These are phyloP conservation scores for Trichoderma sp. DNA, from an alignment of 2,329 filamentous ascomycete genomes.

Conservation along the genomic window DNA sequence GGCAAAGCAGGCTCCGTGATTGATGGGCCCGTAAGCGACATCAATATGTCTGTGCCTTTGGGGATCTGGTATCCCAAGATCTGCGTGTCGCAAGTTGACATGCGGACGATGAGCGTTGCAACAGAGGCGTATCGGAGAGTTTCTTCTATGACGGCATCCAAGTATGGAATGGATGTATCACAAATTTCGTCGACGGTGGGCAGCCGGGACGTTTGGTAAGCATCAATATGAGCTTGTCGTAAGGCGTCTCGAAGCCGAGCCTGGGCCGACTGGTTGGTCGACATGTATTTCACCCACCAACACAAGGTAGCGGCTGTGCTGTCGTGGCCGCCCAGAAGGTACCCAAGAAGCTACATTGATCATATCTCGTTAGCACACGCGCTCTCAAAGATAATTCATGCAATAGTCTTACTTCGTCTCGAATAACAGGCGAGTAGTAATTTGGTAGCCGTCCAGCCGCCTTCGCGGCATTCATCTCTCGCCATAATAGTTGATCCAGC, in stretches of 20 bases:
- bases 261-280: constrained; percentile 34
- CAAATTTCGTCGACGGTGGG: constrained; percentile 41
- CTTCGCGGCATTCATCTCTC: constrained; percentile 40
- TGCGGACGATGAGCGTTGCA: constrained; percentile 39
- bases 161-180: constrained; percentile 38
- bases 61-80: constrained; percentile 43
- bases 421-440: constrained; percentile 41
- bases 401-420: constrained; percentile 40
- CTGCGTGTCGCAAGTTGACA: constrained; percentile 39
- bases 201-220: constrained; percentile 33
- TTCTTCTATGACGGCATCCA: constrained; percentile 47
- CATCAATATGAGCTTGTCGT: constrained; percentile 32
- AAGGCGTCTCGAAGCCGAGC: constrained; percentile 36
- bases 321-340: constrained; percentile 40
- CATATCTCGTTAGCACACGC: neutral
- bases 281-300: constrained; percentile 40
- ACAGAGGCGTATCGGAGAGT: constrained; percentile 40
- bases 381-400: no score
- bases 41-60: constrained; percentile 41
- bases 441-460: constrained; percentile 39
- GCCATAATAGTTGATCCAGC: constrained; percentile 42
- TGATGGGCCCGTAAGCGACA: constrained; percentile 38
- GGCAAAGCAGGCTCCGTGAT: constrained; percentile 36
- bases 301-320: constrained; percentile 37
- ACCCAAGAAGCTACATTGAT: constrained; percentile 35